Evolutionary conservation across 1,139 yeast genomes (phyloP), one percentile per base, ranked within the genome.

Genomic region (Lodderomyces jiufengensis): DNA sequence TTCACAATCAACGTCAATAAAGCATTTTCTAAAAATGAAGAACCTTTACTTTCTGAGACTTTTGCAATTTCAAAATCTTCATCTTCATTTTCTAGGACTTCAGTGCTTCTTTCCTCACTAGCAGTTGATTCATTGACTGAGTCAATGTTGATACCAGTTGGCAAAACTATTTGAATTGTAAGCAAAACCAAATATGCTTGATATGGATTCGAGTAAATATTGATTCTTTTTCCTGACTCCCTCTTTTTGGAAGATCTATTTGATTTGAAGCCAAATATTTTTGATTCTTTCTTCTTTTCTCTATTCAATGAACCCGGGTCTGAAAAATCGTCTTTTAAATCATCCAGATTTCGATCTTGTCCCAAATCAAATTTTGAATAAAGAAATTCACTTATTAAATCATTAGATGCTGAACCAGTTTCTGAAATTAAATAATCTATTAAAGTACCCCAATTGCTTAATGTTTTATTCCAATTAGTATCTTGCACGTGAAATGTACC

Each of bases 381-480:
- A 3, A 68, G 50, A 42, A 59, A 67, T 3, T 50, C 49, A 8
- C 65, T 50, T 24, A 70, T 51, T 10, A 63, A 57, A 39, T 69
- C 75, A 44, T 67, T 68, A 27, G 64, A 54, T 16, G 56, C 57
- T 5, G 68, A 52, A 1, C 76, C 76, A 24, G 65, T 45, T 48
- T 70, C 76, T 26, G 55, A 53, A 4, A 68, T 50, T 9, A 70
- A 43, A 43, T 50, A 67, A 24, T 62, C 61, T 3, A 69, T 32
- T 1, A 66, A 50, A 2, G 49, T 46, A 3, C 46, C 40, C 67
- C 68, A 66, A 16, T 66, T 70, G 5, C 40, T 34, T 25, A 65
- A 44, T 1, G 53, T 44, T 29, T 57, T 61, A 28, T 48, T 52
- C 74, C 74, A 69, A 4, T 50, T 48, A 30, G 55, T 55, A 42